phyloP scores from a whole-genome alignment of 2,329 filamentous ascomycete genomes.

The Diaporthe amygdali region DNA sequence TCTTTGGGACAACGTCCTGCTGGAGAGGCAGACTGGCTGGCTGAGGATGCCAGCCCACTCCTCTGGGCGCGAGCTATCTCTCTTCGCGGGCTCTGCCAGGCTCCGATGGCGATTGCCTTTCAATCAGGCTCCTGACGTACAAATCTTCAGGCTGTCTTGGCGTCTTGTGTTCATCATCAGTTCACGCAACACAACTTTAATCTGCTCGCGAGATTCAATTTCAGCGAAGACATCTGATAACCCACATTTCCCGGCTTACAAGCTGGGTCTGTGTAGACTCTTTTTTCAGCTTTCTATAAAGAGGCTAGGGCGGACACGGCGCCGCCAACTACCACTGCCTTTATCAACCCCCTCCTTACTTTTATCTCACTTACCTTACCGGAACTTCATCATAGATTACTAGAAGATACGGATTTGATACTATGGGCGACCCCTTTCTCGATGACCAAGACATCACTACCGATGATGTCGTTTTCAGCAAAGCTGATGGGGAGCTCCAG shows the following conservation, averaged over 20 bases:
- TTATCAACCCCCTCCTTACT: background rate
- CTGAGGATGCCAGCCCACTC: background rate
- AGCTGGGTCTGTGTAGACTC: conserved; percentile 17
- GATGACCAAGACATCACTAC: conserved; percentile 28
- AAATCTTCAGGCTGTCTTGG: background rate
- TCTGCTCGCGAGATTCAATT: conserved; percentile 21
- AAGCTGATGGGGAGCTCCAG: conserved; percentile 36
- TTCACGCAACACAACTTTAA: background rate
- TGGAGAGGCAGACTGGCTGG: background rate
- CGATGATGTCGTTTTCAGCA: conserved; percentile 34
- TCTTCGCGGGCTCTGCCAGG: background rate
- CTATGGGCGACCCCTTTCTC: conserved; percentile 19
- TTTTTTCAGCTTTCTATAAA: conserved; percentile 15
- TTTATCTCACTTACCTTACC: background rate
- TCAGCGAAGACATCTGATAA: conserved; percentile 29
- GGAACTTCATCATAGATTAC: background rate
- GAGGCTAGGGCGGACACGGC: background rate
- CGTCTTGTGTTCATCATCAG: background rate
- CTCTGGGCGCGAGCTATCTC: background rate
- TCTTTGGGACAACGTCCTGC: background rate
- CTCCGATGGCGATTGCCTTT: background rate
- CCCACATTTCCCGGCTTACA: conserved; percentile 24
- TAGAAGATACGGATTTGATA: background rate
- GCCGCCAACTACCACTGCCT: background rate
- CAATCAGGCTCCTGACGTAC: background rate